Evolutionary conservation across 768 basidiomycete species (phyloP).

Genomic region (Arthromyces matolae): DNA sequence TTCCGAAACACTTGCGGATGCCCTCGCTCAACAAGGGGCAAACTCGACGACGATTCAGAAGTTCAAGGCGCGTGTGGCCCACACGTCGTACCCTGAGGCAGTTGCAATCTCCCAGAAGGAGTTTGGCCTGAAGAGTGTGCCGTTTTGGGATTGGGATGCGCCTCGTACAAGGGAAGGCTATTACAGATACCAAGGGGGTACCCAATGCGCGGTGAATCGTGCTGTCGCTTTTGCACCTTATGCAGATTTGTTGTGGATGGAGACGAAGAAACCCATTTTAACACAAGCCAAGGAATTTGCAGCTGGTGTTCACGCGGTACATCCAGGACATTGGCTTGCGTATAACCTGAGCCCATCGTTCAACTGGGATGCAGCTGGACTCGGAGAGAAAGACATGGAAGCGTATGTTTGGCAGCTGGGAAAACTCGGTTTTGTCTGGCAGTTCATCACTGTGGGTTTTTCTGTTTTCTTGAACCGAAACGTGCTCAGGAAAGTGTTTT

Average conservation of each 20-base stretch:
- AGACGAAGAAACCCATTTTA: slow-evolving; percentile 92
- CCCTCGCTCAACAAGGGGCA: slow-evolving; percentile 58
- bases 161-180: slow-evolving; percentile 94
- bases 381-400: slow-evolving; percentile 82
- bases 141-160: slow-evolving; percentile 94
- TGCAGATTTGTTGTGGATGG: slow-evolving; percentile 93
- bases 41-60: slow-evolving; percentile 47
- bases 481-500: too few species aligned
- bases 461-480: neutral
- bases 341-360: slow-evolving; percentile 95
- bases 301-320: slow-evolving; percentile 74
- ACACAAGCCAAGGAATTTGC: slow-evolving; percentile 92
- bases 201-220: slow-evolving; percentile 89
- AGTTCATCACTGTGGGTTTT: slow-evolving; percentile 87
- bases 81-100: slow-evolving; percentile 66
- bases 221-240: slow-evolving; percentile 92
- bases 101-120: slow-evolving; percentile 73
- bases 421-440: slow-evolving; percentile 96
- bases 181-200: slow-evolving; percentile 97
- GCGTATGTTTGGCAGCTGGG: slow-evolving; percentile 89
- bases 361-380: slow-evolving; percentile 93
- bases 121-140: slow-evolving; percentile 68
- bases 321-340: slow-evolving; percentile 91
- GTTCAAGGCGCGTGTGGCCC: slow-evolving; percentile 61
- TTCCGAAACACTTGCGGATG: slow-evolving; percentile 65